These are phyloP conservation scores for Rhodotorula mucilaginosa DNA, from an alignment of 1,284 basidiomycete species.

Conservation along the genomic window DNA sequence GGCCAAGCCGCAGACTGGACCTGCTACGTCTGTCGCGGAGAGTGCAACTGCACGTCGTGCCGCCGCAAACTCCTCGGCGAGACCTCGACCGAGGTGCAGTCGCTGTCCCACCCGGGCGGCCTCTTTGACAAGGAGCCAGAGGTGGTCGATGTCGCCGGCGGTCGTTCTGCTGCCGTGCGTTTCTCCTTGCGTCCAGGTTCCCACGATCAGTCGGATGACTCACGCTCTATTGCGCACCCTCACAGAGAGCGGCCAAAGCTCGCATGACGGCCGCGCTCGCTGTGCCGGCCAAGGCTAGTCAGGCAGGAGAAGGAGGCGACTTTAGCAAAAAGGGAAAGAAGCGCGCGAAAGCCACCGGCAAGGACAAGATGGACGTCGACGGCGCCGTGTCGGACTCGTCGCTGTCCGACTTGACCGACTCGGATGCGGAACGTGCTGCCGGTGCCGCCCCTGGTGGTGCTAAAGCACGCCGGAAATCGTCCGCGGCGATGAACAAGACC, in stretches of 20 bases:
- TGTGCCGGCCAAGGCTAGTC: not conserved
- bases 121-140: not conserved
- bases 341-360: not conserved
- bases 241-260: conserved; percentile 1
- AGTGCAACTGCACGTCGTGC: conserved; percentile 23
- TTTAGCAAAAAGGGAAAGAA: conserved; percentile 10
- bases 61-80: conserved; percentile 8
- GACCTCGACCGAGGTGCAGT: not conserved
- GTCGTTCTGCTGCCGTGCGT: conserved; percentile 6
- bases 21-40: conserved; percentile 18
- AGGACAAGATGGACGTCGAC: not conserved
- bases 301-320: not conserved
- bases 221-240: too few species aligned
- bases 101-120: not conserved
- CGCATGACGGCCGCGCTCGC: conserved; percentile 3
- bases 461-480: not conserved
- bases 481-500: not conserved
- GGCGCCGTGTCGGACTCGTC: conserved; percentile 15
- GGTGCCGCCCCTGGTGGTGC: too few species aligned
- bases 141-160: not conserved
- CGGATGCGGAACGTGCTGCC: conserved; percentile 11
- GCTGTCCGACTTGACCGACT: conserved; percentile 23
- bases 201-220: too few species aligned
- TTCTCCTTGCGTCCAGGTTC: not conserved
- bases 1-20: conserved; percentile 11